phyloP scores from a whole-genome alignment of 768 basidiomycete genomes.

The Mycena capillaripes region DNA sequence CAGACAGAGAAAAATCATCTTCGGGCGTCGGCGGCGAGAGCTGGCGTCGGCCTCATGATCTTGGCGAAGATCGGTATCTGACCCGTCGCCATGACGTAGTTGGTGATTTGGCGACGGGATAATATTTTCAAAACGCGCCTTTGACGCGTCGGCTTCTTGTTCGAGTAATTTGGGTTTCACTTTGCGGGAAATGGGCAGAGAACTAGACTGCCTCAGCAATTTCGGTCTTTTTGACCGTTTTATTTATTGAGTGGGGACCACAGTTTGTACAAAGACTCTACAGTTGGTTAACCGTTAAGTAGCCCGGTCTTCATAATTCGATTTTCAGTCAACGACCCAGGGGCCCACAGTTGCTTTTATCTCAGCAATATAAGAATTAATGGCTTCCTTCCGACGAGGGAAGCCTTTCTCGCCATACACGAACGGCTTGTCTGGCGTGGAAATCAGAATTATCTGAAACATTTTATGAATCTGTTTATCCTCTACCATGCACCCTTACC shows the following conservation, averaged over 20 bases:
- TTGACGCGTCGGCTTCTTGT: too few species aligned
- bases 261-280: too few species aligned
- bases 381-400: neutral
- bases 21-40: too few species aligned
- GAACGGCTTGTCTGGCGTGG: conserved; percentile 3
- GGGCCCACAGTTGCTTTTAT: neutral
- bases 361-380: neutral
- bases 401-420: conserved; percentile 9
- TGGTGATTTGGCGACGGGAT: too few species aligned
- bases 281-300: too few species aligned
- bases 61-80: conserved; percentile 5
- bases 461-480: neutral
- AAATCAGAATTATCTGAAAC: conserved; percentile 2
- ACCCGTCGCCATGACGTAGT: neutral
- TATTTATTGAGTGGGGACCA: too few species aligned
- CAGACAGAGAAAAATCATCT: neutral
- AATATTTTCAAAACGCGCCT: too few species aligned
- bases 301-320: too few species aligned
- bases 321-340: neutral
- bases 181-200: too few species aligned
- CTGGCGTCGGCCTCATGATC: conserved; percentile 20
- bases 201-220: too few species aligned
- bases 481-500: neutral
- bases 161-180: too few species aligned
- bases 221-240: too few species aligned